phyloP scores from a whole-genome alignment of 2,329 filamentous ascomycete species.

The Talaromyces sp. region DNA sequence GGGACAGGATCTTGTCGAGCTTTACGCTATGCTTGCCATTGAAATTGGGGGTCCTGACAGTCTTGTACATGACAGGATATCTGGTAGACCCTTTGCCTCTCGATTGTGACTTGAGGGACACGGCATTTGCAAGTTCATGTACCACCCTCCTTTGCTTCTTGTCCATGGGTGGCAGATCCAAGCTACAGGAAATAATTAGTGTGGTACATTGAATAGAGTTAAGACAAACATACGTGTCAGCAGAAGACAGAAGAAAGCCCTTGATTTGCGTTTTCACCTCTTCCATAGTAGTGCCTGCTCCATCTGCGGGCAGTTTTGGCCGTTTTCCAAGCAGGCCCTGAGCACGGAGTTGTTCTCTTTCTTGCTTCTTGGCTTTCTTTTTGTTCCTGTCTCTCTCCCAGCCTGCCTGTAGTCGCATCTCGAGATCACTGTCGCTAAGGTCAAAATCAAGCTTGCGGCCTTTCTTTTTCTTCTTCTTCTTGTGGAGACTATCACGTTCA shows the following conservation, averaged over 20 bases:
- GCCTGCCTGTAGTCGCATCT: conserved; percentile 53
- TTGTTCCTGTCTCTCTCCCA: conserved; percentile 66
- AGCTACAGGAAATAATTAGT: conserved; percentile 41
- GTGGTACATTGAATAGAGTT: background rate
- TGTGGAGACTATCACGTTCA: conserved; percentile 62
- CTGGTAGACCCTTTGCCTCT: conserved; percentile 67
- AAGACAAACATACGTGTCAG: conserved; percentile 53
- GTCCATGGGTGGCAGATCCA: conserved; percentile 79
- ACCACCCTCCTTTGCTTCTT: conserved; percentile 71
- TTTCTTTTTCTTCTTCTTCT: conserved; percentile 60
- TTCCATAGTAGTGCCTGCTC: conserved; percentile 66
- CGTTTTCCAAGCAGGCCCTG: conserved; percentile 61
- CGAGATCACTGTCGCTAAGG: conserved; percentile 64
- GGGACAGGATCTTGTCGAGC: conserved; percentile 37
- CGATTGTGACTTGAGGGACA: conserved; percentile 81
- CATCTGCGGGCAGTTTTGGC: conserved; percentile 59
- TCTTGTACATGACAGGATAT: conserved; percentile 74
- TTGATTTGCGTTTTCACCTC: conserved; percentile 70
- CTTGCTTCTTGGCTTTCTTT: conserved; percentile 66
- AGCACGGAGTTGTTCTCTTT: conserved; percentile 64
- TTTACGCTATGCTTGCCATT: conserved; percentile 51
- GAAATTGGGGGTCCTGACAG: conserved; percentile 59
- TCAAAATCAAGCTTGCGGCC: conserved; percentile 52
- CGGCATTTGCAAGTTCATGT: conserved; percentile 70
- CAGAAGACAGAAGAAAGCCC: conserved; percentile 61